Conservation (phyloP, 129 eudicot genomes). For the Tagetes erecta region DNA sequence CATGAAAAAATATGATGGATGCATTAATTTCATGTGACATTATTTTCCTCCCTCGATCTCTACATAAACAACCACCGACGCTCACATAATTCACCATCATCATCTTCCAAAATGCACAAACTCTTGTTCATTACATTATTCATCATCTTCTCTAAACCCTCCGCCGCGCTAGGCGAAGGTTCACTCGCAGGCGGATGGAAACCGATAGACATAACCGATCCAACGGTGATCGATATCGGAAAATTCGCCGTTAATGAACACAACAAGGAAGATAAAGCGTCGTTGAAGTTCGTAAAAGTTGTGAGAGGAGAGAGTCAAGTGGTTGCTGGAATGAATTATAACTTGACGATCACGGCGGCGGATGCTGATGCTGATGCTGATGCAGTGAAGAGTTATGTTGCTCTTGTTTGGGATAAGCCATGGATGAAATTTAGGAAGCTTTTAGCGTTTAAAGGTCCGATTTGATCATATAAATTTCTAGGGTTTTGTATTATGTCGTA, state of each 20-base stretch:
- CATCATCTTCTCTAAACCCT: not conserved
- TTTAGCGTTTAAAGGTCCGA: conserved; percentile 28
- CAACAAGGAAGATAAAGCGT: conserved; percentile 1
- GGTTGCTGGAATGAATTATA: conserved; percentile 28
- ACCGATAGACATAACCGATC: conserved; percentile 21
- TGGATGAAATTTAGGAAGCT: conserved; percentile 20
- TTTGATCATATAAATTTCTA: not conserved
- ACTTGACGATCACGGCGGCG: conserved; percentile 20
- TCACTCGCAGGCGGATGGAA: conserved; percentile 19
- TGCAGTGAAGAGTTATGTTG: conserved; percentile 5
- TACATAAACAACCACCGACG: too few species aligned
- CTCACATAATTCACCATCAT: too few species aligned
- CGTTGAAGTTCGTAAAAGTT: conserved; percentile 13
- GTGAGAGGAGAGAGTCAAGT: conserved; percentile 32
- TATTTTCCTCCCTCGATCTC: too few species aligned
- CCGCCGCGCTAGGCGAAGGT: not conserved
- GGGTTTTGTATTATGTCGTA: not conserved
- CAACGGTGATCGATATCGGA: conserved; percentile 20
- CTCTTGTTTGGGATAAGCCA: conserved; percentile 32
- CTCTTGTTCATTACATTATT: not conserved
- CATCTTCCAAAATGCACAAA: too few species aligned
- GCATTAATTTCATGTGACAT: too few species aligned
- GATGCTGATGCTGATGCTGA: not conserved
- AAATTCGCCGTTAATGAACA: conserved; percentile 32
- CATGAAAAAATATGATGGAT: too few species aligned